These are phyloP conservation scores for Marasmius fiardii DNA, from an alignment of 1,284 basidiomycete genomes.

Conservation along the genomic window DNA sequence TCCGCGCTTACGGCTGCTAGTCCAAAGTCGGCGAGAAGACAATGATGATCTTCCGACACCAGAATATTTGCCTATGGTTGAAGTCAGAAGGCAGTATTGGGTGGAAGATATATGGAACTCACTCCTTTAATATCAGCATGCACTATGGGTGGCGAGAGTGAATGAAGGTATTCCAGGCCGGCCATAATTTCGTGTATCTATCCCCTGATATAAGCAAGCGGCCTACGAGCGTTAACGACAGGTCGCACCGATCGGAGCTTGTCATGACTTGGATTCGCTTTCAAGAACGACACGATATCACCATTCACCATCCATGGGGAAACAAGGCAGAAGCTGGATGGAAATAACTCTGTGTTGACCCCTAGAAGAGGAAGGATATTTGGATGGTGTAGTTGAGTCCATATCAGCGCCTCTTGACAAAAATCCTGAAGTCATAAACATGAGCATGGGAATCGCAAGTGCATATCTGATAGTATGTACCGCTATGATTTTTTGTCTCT, in stretches of 20 bases:
- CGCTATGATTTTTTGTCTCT: neutral
- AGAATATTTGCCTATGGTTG: neutral
- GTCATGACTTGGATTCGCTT: slow-evolving; percentile 9
- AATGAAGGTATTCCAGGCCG: slow-evolving; percentile 4
- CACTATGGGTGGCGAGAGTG: neutral
- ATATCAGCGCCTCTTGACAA: slow-evolving; percentile 12
- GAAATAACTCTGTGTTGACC: slow-evolving; percentile 9
- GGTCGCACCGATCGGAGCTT: slow-evolving; percentile 1
- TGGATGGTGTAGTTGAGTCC: slow-evolving; percentile 13
- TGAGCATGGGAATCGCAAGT: neutral
- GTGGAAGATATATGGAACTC: neutral
- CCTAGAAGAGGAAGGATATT: slow-evolving; percentile 15
- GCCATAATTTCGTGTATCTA: slow-evolving; percentile 6
- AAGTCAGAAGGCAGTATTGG: neutral
- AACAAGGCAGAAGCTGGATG: slow-evolving; percentile 10
- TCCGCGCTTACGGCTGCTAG: neutral
- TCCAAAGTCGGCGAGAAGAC: slow-evolving; percentile 1
- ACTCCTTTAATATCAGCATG: slow-evolving; percentile 11
- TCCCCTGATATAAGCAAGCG: neutral
- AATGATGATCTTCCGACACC: neutral
- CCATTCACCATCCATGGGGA: slow-evolving; percentile 15
- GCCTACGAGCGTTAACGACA: neutral
- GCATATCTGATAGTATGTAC: neutral
- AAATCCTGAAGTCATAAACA: neutral
- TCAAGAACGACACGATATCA: slow-evolving; percentile 9